Evolutionary conservation across 106 monocot genomes (phyloP).

Genomic region (Dioscorea dumetorum): DNA sequence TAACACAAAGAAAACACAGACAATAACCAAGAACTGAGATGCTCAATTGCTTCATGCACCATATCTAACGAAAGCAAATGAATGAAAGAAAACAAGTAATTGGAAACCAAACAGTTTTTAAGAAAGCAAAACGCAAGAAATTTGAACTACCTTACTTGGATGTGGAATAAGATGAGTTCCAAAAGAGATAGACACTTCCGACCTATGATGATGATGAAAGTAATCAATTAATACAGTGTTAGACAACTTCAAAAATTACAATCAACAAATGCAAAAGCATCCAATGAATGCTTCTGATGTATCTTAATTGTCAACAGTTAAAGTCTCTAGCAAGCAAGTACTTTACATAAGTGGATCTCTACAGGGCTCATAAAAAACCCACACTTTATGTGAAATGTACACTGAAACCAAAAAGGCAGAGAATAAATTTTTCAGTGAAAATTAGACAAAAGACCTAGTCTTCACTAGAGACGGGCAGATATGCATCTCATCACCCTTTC

Average conservation of each 20-base stretch:
- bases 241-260: not conserved
- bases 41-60: too few species aligned
- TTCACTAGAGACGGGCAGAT: too few species aligned
- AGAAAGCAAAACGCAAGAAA: not conserved
- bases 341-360: not conserved
- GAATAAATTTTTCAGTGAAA: too few species aligned
- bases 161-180: slow-evolving; percentile 84
- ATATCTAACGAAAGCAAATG: too few species aligned
- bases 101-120: too few species aligned
- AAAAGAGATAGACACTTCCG: slow-evolving; percentile 56
- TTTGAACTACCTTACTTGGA: slow-evolving; percentile 60
- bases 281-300: not conserved
- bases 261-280: not conserved
- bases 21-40: not conserved
- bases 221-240: not conserved
- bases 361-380: too few species aligned
- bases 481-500: too few species aligned
- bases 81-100: too few species aligned
- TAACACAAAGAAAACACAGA: not conserved
- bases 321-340: not conserved
- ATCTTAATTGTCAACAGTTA: not conserved
- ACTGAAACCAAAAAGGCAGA: too few species aligned
- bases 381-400: too few species aligned
- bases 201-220: slow-evolving; percentile 34
- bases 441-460: too few species aligned